phyloP scores from a whole-genome alignment of 2,329 filamentous ascomycete species.

The Colletotrichum musicola region DNA sequence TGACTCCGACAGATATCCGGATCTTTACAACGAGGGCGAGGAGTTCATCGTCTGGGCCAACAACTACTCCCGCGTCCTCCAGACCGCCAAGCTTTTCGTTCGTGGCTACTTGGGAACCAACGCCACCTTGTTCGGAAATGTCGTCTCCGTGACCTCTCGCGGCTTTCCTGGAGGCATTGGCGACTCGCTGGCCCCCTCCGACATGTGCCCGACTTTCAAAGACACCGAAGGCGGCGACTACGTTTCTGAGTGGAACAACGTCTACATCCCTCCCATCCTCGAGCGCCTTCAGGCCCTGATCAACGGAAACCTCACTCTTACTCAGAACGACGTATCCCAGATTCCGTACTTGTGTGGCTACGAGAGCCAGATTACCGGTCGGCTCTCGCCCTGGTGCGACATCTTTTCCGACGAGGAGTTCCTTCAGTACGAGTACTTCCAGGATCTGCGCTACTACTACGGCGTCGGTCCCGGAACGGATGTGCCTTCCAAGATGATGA shows the following conservation, averaged over 20 bases:
- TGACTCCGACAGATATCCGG: slow-evolving; percentile 52
- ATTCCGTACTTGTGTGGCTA: slow-evolving; percentile 80
- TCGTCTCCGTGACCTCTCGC: slow-evolving; percentile 70
- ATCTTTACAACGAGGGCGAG: slow-evolving; percentile 63
- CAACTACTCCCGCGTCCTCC: slow-evolving; percentile 72
- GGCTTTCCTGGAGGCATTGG: slow-evolving; percentile 65
- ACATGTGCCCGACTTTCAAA: slow-evolving; percentile 70
- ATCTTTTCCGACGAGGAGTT: slow-evolving; percentile 73
- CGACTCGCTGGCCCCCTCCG: slow-evolving; percentile 74
- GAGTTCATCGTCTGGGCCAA: slow-evolving; percentile 74
- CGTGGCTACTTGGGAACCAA: slow-evolving; percentile 71
- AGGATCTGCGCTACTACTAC: slow-evolving; percentile 78
- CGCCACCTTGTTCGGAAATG: slow-evolving; percentile 63
- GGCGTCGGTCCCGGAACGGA: slow-evolving; percentile 69
- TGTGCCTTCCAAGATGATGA: slow-evolving; percentile 69
- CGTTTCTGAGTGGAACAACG: slow-evolving; percentile 60
- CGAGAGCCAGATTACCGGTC: slow-evolving; percentile 75
- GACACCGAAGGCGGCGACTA: slow-evolving; percentile 65
- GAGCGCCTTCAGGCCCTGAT: slow-evolving; percentile 67
- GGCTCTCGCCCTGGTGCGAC: slow-evolving; percentile 71
- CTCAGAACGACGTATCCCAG: slow-evolving; percentile 63
- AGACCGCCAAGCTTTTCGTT: slow-evolving; percentile 72
- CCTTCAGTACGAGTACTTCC: slow-evolving; percentile 73
- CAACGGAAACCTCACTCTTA: slow-evolving; percentile 66
- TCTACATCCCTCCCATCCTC: slow-evolving; percentile 66